A percentile compares a stretch with the other conserved stretches of the same genome.
Evolutionary conservation across 176 grass and related monocot genomes (phyloP).

Genomic region (Zea luxurians): DNA sequence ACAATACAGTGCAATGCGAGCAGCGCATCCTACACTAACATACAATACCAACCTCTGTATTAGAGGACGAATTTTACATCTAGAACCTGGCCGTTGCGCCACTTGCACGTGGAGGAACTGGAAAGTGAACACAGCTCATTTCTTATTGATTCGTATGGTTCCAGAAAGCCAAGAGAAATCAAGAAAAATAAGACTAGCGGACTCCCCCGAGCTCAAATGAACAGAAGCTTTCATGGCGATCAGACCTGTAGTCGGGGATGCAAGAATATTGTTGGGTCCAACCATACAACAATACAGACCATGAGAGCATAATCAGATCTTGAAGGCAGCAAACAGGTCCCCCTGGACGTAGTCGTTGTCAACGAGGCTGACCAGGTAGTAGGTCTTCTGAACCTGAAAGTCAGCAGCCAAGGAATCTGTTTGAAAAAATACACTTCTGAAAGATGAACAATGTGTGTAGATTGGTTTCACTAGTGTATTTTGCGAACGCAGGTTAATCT

Average conservation of each 20-base stretch:
- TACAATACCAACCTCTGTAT: background rate
- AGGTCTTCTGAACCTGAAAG: conserved; percentile 60
- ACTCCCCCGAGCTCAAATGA: conserved; percentile 3
- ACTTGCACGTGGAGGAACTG: background rate
- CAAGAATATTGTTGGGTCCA: conserved; percentile 9
- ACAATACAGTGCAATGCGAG: background rate
- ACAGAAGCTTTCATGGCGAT: background rate
- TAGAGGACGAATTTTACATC: background rate
- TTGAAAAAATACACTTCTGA: background rate
- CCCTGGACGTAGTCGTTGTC: conserved; percentile 81
- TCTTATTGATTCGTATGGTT: conserved; percentile 39
- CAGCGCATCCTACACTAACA: background rate
- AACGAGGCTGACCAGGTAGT: conserved; percentile 73
- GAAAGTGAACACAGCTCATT: background rate
- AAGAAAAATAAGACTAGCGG: conserved; percentile 1
- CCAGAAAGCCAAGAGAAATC: conserved; percentile 34
- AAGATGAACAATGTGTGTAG: background rate
- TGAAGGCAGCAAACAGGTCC: conserved; percentile 69
- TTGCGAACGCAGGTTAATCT: background rate
- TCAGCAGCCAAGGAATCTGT: background rate
- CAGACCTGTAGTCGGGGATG: conserved; percentile 21
- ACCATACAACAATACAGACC: background rate
- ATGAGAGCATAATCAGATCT: conserved; percentile 38
- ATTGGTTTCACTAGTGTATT: background rate
- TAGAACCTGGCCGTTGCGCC: background rate